Conservation (phyloP, 345 rosid species). For the Bruguiera sexangula region DNA sequence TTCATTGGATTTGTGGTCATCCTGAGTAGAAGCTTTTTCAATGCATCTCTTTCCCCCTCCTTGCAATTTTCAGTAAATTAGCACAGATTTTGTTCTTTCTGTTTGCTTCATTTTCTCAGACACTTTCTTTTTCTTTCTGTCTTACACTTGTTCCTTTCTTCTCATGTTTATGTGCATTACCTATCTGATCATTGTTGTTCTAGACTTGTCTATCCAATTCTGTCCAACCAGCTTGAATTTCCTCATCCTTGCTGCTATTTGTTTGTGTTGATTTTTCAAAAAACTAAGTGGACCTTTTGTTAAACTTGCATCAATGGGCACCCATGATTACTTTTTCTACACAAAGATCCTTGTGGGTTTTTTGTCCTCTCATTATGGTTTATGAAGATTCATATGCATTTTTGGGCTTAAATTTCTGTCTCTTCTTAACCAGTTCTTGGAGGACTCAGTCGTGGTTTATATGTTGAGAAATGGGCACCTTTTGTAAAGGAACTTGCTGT, state of each 20-base stretch:
- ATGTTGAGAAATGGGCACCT: constrained; percentile 95
- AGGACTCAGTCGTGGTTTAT: constrained; percentile 67
- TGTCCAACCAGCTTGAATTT: no score
- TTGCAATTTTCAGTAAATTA: no score
- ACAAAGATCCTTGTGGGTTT: no score
- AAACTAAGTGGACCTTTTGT: no score
- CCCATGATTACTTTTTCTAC: no score
- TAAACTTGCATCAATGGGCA: no score
- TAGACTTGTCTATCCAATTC: not conserved
- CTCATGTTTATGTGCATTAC: not conserved
- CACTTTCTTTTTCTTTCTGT: not conserved
- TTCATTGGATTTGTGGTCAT: no score
- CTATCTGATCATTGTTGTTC: not conserved
- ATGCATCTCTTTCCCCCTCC: no score
- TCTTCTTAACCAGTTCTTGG: constrained; percentile 64
- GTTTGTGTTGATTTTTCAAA: no score
- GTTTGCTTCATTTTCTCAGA: not conserved
- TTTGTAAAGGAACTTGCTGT: constrained; percentile 94
- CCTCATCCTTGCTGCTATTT: no score
- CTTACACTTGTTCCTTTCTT: not conserved
- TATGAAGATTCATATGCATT: not conserved
- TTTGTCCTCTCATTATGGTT: not conserved
- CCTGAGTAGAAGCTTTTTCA: no score
- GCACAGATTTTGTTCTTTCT: not conserved
- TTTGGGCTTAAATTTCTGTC: not conserved